Evolutionary conservation across 2,329 filamentous ascomycete genomes (phyloP).

Genomic region (Apiospora koreana): DNA sequence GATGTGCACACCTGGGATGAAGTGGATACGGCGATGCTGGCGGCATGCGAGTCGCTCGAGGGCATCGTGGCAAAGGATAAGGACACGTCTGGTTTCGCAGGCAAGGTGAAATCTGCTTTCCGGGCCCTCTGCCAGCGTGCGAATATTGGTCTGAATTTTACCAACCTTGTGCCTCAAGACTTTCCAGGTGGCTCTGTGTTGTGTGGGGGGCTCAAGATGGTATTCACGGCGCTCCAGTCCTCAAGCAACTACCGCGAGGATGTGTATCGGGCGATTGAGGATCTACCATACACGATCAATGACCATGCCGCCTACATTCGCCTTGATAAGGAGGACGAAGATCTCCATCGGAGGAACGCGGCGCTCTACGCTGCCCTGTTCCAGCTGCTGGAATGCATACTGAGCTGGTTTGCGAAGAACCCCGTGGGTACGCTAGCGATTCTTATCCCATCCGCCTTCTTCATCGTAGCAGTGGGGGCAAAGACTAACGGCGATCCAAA

Average conservation of each 20-base stretch:
- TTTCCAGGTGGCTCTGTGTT: slow-evolving; percentile 13
- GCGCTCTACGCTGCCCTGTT: slow-evolving; percentile 17
- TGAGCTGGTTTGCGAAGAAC: slow-evolving; percentile 18
- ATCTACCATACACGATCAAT: slow-evolving; percentile 16
- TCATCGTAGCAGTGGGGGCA: not conserved
- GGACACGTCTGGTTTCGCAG: not conserved
- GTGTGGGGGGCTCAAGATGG: slow-evolving; percentile 18
- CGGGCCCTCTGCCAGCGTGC: slow-evolving; percentile 16
- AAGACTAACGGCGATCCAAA: not conserved
- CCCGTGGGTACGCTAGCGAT: slow-evolving; percentile 11
- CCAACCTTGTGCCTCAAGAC: slow-evolving; percentile 16
- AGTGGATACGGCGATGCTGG: not conserved
- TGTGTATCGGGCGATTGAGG: slow-evolving; percentile 17
- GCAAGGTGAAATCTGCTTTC: slow-evolving; percentile 12
- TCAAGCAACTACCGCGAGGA: slow-evolving; percentile 17
- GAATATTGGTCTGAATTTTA: slow-evolving; percentile 14
- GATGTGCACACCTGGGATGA: not conserved
- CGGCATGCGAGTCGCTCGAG: slow-evolving; percentile 3
- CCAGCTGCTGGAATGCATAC: slow-evolving; percentile 16
- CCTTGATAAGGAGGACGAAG: slow-evolving; percentile 14
- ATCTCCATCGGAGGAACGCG: slow-evolving; percentile 17
- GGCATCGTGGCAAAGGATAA: not conserved
- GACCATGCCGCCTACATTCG: slow-evolving; percentile 16
- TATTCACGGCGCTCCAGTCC: slow-evolving; percentile 18
- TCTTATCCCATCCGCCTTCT: not conserved